Conservation (phyloP, 1,139 yeast species). For the Lodderomyces orthopsilosis region DNA sequence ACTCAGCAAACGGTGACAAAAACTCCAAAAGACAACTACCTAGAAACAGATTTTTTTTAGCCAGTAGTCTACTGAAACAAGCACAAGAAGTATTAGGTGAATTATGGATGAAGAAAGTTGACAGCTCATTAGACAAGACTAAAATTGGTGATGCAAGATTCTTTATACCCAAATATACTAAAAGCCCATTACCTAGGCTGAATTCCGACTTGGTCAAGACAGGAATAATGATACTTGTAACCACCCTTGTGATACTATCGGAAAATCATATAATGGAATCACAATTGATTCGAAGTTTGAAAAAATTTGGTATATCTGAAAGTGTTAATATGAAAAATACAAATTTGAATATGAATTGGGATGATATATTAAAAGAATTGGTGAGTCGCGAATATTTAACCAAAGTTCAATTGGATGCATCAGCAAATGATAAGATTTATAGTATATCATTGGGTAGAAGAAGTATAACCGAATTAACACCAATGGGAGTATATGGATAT, state of each 20-base stretch:
- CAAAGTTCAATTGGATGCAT: slow-evolving; percentile 14
- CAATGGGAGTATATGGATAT: slow-evolving; percentile 27
- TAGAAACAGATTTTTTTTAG: slow-evolving; percentile 19
- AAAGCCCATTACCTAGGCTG: slow-evolving; percentile 17
- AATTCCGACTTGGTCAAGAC: slow-evolving; percentile 29
- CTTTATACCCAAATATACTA: slow-evolving; percentile 17
- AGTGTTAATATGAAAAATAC: slow-evolving; percentile 22
- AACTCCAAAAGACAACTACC: not conserved
- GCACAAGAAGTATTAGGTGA: slow-evolving; percentile 24
- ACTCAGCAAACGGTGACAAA: not conserved
- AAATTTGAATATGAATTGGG: slow-evolving; percentile 22
- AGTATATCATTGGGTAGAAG: slow-evolving; percentile 35
- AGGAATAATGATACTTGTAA: slow-evolving; percentile 28
- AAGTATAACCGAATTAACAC: slow-evolving; percentile 34
- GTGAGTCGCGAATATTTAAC: slow-evolving; percentile 32
- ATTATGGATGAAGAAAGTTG: slow-evolving; percentile 18
- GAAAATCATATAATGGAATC: slow-evolving; percentile 34
- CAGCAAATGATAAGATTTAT: slow-evolving; percentile 17
- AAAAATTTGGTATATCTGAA: slow-evolving; percentile 30
- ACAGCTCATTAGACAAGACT: slow-evolving; percentile 2
- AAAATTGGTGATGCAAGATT: slow-evolving; percentile 14
- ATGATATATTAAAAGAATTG: slow-evolving; percentile 29
- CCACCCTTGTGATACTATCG: slow-evolving; percentile 29
- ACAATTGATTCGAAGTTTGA: slow-evolving; percentile 22
- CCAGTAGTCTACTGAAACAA: slow-evolving; percentile 18